phyloP scores from a whole-genome alignment of 106 monocot genomes.

The Allium fistulosum region DNA sequence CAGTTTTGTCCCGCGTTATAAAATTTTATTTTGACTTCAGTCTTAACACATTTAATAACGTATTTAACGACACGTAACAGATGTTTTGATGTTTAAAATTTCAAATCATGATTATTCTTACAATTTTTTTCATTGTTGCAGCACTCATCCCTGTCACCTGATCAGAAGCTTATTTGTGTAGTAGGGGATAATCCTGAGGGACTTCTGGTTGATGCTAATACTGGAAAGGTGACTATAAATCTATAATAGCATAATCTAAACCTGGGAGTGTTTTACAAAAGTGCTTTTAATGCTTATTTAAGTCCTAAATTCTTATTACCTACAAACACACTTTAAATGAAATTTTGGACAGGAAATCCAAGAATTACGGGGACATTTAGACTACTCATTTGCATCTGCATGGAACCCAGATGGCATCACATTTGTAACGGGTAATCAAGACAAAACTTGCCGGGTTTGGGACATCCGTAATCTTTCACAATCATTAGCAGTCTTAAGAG shows the following conservation, averaged over 20 bases:
- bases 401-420: conserved; percentile 29
- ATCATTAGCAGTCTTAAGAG: conserved; percentile 11
- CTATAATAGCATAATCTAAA: neutral
- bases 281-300: too few species aligned
- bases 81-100: too few species aligned
- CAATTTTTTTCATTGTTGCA: neutral
- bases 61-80: too few species aligned
- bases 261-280: too few species aligned
- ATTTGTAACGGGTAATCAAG: conserved; percentile 35
- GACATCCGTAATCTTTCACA: conserved; percentile 14
- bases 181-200: conserved; percentile 30
- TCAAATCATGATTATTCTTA: too few species aligned
- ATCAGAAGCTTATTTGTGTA: conserved; percentile 19
- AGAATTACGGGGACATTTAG: conserved; percentile 18
- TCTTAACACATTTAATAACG: too few species aligned
- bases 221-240: conserved; percentile 15
- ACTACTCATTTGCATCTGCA: conserved; percentile 32
- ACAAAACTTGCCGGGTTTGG: conserved; percentile 30
- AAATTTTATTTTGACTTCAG: too few species aligned
- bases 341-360: conserved; percentile 11
- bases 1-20: too few species aligned
- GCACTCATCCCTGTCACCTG: conserved; percentile 20
- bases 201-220: conserved; percentile 17
- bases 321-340: too few species aligned
- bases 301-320: too few species aligned